A percentile compares a stretch with the other conserved stretches of the same genome.
phyloP scores from a whole-genome alignment of 768 basidiomycete species.

The Gyrodon lividus region DNA sequence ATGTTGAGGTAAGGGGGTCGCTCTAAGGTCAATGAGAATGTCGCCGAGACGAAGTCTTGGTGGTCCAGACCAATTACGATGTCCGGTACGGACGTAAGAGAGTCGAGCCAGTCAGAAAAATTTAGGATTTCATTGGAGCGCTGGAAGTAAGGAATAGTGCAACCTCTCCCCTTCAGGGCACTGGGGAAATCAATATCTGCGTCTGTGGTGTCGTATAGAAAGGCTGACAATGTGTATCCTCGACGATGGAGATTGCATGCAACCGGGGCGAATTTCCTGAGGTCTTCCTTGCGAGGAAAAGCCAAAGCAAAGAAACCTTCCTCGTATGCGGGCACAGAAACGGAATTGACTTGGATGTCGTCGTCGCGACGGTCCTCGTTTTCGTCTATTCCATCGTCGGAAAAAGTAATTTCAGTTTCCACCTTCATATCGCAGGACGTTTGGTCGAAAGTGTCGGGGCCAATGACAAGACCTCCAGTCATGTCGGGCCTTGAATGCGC shows the following conservation, averaged over 20 bases:
- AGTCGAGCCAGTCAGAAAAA: constrained; percentile 33
- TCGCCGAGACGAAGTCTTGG: constrained; percentile 24
- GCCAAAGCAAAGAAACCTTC: constrained; percentile 34
- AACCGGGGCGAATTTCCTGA: constrained; percentile 33
- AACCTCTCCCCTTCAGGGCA: constrained; percentile 14
- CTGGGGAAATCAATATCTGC: not conserved
- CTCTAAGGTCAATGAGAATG: constrained; percentile 19
- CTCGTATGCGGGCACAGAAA: constrained; percentile 2
- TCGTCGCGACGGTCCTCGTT: not conserved
- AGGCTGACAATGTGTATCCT: constrained; percentile 31
- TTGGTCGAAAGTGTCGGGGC: constrained; percentile 5
- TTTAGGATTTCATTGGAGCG: constrained; percentile 7
- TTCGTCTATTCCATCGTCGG: not conserved
- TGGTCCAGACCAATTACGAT: constrained; percentile 36
- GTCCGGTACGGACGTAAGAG: constrained; percentile 28
- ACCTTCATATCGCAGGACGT: not conserved
- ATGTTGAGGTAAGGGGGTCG: constrained; percentile 24
- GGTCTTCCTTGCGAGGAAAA: constrained; percentile 35
- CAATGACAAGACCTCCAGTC: constrained; percentile 41
- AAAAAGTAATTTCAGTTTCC: not conserved
- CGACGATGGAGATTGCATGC: constrained; percentile 35
- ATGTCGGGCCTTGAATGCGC: constrained; percentile 29
- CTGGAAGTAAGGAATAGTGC: constrained; percentile 16
- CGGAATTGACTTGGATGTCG: not conserved
- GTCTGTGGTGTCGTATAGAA: constrained; percentile 29